Evolutionary conservation across 2,329 filamentous ascomycete genomes (phyloP), one percentile per base, ranked within the genome.

Genomic region (Stachybotrys echinatus): DNA sequence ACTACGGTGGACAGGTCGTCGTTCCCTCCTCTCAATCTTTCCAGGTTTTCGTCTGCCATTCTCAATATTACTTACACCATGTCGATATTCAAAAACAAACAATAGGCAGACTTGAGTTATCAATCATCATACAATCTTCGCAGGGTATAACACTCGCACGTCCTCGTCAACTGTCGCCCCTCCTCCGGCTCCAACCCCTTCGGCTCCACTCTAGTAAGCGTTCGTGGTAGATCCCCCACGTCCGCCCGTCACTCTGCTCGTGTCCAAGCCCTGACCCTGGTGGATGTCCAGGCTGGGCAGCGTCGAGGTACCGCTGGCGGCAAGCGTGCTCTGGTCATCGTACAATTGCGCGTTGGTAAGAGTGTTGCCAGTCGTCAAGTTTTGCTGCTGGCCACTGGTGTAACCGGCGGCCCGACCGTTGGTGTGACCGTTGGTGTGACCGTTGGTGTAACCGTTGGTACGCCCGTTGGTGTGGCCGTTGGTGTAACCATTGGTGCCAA

Each of bases 401-500:
- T 43, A 23, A 21, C 53, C 53, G 34, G 53, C 55, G 23, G 50
- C 55, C 43, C 44, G 42, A 14, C 52, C 56, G 31, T 54, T 55
- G 20, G 52, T 48, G 12, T 6, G 45, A 38, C 52, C 54, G 48
- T 55, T 58, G 47, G 58, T 57, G 23, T 61, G 54, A 23, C 58
- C 54, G 20, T 56, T 56, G 17, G 49, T 48, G 8, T 45, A 49
- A 23, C 52, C 52, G 23, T 52, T 56, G 31, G 54, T 37, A 6
- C 22, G 45, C 21, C 47, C 54, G 27, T 52, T 51, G 34, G 46
- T 46, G 37, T 44, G 18, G 20, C 47, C 23, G 40, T 42, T 17
- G 23, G 50, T 40, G 39, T 54, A 46, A 14, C 48, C 54, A 46
- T 54, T 55, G 42, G 50, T 45, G 42, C 53, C 50, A 42, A 51